Conservation (phyloP, 2,329 filamentous ascomycete species). For the Ramularia collo-cygni region DNA sequence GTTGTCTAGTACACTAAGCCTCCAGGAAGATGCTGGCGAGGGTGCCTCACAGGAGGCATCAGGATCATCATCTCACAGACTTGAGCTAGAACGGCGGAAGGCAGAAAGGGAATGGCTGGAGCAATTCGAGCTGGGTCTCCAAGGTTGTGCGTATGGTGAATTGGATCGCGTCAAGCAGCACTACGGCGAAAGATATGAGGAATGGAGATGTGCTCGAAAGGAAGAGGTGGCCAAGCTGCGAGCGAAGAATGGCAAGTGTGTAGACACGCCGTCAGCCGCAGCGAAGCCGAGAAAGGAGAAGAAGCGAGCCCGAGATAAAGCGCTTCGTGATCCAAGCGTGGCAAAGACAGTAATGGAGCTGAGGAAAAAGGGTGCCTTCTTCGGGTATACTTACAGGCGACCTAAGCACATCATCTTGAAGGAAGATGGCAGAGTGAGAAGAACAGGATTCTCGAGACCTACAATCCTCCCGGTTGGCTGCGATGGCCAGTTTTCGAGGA, state of each 20-base stretch:
- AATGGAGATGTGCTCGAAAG: conserved; percentile 24
- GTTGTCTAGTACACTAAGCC: conserved; percentile 21
- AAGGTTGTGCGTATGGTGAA: conserved; percentile 23
- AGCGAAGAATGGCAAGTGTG: conserved; percentile 11
- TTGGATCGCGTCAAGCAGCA: conserved; percentile 27
- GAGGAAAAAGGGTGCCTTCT: conserved; percentile 74
- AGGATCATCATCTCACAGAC: not conserved
- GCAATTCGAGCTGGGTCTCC: conserved; percentile 26
- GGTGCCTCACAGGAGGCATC: conserved; percentile 4
- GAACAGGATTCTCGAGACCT: conserved; percentile 14
- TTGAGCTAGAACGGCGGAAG: conserved; percentile 16
- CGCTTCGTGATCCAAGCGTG: conserved; percentile 66
- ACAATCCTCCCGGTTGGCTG: conserved; percentile 21
- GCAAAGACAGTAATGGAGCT: conserved; percentile 66
- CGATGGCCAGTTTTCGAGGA: not conserved
- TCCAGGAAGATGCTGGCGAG: conserved; percentile 17
- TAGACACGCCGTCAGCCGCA: not conserved
- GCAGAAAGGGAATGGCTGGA: conserved; percentile 21
- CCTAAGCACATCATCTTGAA: conserved; percentile 23
- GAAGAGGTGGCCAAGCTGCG: conserved; percentile 21
- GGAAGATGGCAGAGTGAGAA: conserved; percentile 8
- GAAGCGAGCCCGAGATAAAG: conserved; percentile 75
- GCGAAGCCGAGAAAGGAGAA: conserved; percentile 51
- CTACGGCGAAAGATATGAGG: conserved; percentile 24
- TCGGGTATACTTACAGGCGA: conserved; percentile 80